phyloP scores from a whole-genome alignment of 192 early-diverging fungal genomes.

The Coemansia sp. region DNA sequence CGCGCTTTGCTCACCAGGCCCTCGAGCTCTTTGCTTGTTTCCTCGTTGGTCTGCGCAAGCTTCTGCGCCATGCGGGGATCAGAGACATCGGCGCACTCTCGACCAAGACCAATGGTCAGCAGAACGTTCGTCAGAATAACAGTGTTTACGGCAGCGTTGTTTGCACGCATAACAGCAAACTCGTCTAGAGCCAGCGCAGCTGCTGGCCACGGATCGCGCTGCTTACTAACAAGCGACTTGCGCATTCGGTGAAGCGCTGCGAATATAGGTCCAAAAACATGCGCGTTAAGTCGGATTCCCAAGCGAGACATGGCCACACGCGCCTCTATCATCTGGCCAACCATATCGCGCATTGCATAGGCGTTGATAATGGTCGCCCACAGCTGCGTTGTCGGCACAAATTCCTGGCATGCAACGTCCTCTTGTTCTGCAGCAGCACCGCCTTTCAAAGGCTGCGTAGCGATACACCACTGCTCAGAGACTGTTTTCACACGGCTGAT shows the following conservation, averaged over 20 bases:
- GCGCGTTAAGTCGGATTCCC: constrained; percentile 19
- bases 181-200: constrained; percentile 27
- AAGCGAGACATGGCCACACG: constrained; percentile 27
- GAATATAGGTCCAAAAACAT: constrained; percentile 38
- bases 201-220: constrained; percentile 22
- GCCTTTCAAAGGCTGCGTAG: not conserved
- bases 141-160: constrained; percentile 18
- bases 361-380: constrained; percentile 36
- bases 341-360: constrained; percentile 42
- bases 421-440: not conserved
- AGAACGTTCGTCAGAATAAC: constrained; percentile 38
- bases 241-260: constrained; percentile 39
- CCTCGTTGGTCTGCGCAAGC: constrained; percentile 1
- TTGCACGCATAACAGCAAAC: constrained; percentile 29
- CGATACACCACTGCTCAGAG: constrained; percentile 15
- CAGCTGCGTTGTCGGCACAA: constrained; percentile 29
- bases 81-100: not conserved
- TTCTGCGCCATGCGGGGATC: constrained; percentile 3
- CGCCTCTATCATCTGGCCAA: constrained; percentile 33
- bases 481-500: constrained; percentile 16
- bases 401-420: not conserved
- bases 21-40: constrained; percentile 27
- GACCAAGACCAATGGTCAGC: constrained; percentile 30
- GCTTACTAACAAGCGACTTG: constrained; percentile 7
- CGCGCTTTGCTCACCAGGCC: constrained; percentile 18